phyloP scores from a whole-genome alignment of 1,284 basidiomycete species.

The Malassezia brasiliensis region DNA sequence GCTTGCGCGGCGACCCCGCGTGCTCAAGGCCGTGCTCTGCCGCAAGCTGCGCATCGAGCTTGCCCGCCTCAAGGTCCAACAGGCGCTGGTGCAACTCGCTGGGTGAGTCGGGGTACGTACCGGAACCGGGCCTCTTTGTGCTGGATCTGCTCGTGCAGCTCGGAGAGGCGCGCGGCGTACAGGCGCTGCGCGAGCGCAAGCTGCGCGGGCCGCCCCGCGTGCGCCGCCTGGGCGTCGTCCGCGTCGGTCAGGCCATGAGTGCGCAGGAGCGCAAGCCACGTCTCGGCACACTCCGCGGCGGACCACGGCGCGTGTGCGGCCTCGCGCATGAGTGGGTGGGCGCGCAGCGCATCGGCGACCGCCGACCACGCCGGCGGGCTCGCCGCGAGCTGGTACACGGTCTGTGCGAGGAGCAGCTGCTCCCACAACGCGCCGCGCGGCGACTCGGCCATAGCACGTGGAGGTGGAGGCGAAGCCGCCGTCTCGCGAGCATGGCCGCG shows the following conservation, averaged over 20 bases:
- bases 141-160: conserved; percentile 29
- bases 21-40: neutral
- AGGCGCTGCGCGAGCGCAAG: conserved; percentile 36
- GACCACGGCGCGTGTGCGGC: too few relatives aligned
- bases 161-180: conserved; percentile 36
- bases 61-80: neutral
- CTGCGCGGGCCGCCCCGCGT: conserved; percentile 26
- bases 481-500: neutral
- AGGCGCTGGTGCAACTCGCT: neutral
- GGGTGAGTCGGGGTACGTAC: conserved; percentile 4
- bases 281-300: neutral
- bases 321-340: conserved; percentile 21
- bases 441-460: conserved; percentile 10
- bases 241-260: neutral
- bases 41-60: neutral
- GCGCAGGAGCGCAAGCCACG: neutral
- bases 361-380: conserved; percentile 34
- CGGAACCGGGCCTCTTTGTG: conserved; percentile 33
- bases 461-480: neutral
- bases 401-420: conserved; percentile 42
- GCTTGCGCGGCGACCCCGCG: neutral
- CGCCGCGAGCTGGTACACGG: conserved; percentile 35
- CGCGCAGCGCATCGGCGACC: conserved; percentile 27
- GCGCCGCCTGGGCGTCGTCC: conserved; percentile 1
- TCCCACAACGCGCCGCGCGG: conserved; percentile 24